Conservation (phyloP, 495 filamentous ascomycete species). For the Annulohypoxylon stygium region DNA sequence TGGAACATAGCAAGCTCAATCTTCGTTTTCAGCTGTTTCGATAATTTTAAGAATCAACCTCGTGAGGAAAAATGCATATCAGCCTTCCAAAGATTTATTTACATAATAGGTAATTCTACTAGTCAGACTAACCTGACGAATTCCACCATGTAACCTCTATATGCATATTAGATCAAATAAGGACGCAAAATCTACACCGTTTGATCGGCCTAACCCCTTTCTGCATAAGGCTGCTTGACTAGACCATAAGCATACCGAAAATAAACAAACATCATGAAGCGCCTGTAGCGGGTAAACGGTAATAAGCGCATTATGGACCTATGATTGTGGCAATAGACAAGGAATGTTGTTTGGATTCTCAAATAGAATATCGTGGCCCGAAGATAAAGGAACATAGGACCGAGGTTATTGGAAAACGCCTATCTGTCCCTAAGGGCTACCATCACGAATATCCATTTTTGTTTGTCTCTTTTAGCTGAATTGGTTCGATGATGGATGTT, state of each 20-base stretch:
- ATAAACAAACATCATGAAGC: not conserved
- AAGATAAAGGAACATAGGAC: not conserved
- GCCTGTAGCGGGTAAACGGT: not conserved
- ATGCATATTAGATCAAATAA: slow-evolving; percentile 5
- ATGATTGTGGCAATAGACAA: not conserved
- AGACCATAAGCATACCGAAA: not conserved
- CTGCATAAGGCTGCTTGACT: not conserved
- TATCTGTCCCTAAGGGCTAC: not conserved
- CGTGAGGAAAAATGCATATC: not conserved
- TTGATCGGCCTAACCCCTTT: not conserved
- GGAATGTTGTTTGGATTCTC: not conserved
- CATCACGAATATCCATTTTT: not conserved
- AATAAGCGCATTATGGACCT: not conserved
- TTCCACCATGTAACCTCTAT: not conserved
- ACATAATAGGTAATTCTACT: not conserved
- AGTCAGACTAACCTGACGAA: not conserved
- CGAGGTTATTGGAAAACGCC: not conserved
- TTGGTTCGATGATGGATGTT: not conserved
- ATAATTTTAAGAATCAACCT: not conserved
- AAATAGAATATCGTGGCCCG: not conserved
- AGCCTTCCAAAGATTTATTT: not conserved
- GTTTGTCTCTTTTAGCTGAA: not conserved
- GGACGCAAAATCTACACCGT: not conserved
- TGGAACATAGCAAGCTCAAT: not conserved
- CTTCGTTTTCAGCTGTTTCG: not conserved